Evolutionary conservation across 1,284 basidiomycete genomes (phyloP), one percentile per base, ranked within the genome.

Genomic region (Cryptococcus sp.): DNA sequence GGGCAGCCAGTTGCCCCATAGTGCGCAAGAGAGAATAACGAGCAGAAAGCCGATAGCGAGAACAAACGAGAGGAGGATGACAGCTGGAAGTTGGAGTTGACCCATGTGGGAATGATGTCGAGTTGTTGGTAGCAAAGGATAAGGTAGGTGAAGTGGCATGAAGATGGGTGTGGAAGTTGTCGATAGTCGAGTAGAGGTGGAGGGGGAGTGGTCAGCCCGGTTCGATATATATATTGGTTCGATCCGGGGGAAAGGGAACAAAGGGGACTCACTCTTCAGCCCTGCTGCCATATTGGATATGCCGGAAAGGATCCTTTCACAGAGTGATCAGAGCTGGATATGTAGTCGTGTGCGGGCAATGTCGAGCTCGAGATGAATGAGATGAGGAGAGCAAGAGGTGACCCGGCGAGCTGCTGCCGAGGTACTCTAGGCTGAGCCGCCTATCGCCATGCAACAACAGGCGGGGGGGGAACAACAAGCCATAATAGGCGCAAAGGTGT

Each of bases 1-100:
- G 39, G 95, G 95, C 14, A 98, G 78, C 95, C 95, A 99, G 74
- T 99, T 98, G 31, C 82, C 75, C 85, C 87, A 98, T 33, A 98
- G 77, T 22, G 95, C 94, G 70, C 95, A 98, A 1, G 90, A 93
- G 25, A 99, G 84, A 72, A 99, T 99, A 69, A 98, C 89, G 65
- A 98, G 82, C 50, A 98, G 77, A 76, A 98, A 99, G 23, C 95
- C 95, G 25, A 95, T 80, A 12, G 95, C 95, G 36, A 99, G 83
- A 50, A 97, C 88, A 73, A 98, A 95, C 4, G 94, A 92, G 46
- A 97, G 82, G 52, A 94, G 79, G 61, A 95, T 91, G 60, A 95
- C 90, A 65, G 88, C 90, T 94, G 52, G 23, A 41, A 18, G 45
- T 34, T 35, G 31, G 33, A 26, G n/a, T 9, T 19, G 36, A 28